Base-by-base conservation (phyloP, 164 flowering plant species). In the Annona squamosa region DNA sequence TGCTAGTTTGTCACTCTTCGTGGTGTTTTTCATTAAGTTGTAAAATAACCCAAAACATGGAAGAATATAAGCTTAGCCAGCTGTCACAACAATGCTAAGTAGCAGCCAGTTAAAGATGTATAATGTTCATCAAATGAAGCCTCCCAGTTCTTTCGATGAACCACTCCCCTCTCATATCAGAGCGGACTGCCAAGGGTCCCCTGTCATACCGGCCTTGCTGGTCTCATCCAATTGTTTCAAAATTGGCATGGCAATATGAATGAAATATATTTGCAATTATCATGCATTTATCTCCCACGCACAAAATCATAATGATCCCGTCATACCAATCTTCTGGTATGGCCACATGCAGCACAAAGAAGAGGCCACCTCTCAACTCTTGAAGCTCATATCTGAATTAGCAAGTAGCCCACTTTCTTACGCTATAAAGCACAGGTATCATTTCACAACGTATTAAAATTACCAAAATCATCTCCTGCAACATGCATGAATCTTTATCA, bases 381-480 rank as follows among this genome's bases (percentile, higher is more conserved):
- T 16, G 59, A 16, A 52, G 9, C 13, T 16, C 59, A 52, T 16
- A 52, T 16, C 59, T 16, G 9, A 16, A 10, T 52, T 52, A 9
- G 59, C 7, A 16, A 52, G 59, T 6, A 52, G 59, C 59, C 59
- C 13, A 9, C 59, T 52, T 52, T 4, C 59, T 52, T 9, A 52
- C 13, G 59, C 59, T 52, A 16, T 9, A 5, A 52, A 7, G 13
- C 59, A 52, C 59, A 52, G 59, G 13, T 16, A 10, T 52, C 59
- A 1, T 5, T 1, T 9, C 59, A 7, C 17, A 9, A 9, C 59
- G 13, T 52, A 52, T 6, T 52, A 16, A 52, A 52, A 52, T 52
- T 9, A 52, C 13, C 59, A 52, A 16, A 10, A 52, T 16, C 59
- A 52, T 73, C 66, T 81, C 86, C 79, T 86, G 80, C 72, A 77